Evolutionary conservation across 352 stramenopile species (phyloP), one percentile per base, ranked within the genome.

Genomic region (Pythium phragmitis): DNA sequence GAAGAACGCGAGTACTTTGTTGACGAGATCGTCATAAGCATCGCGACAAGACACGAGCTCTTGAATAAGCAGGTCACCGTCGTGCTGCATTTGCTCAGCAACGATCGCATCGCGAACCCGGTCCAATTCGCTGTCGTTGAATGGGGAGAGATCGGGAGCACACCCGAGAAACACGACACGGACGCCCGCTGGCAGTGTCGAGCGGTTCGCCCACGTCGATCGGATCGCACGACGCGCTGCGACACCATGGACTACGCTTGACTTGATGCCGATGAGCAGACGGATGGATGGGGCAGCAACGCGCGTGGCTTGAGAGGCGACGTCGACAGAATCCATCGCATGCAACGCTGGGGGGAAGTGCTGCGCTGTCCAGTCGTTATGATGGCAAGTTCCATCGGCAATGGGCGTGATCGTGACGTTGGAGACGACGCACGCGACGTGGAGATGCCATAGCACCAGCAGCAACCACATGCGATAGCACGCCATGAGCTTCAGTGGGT

Each of bases 1-100:
- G 17, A 70, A 70, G 55, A 92, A 92, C 33, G 73, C 67, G 21
- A 79, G 80, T 13, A 84, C 76, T 43, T 92, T 90, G 37, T 82
- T 63, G 0, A 82, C 63, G 51, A 90, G 51, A 4, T 72, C 50
- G 12, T 64, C 50, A 59, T 90, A 92, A 6, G 70, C 75, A 57
- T 90, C 79, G 3, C 62, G 69, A 50, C 80, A 87, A 16, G 37
- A 57, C 23, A 72, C 65, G 11, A 90, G 65, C 26, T 88, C 72
- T 30, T 77, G 48, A 0, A 76, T 80, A 2, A 92, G 66, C 1
- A 92, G 50, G 34, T 91, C 82, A 23, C 52, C 28, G 33, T 45
- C 42, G 19, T 36, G 78, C 3, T 61, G 46, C 9, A 37, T 49
- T 56, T 73, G 75, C 53, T 91, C 78, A 2, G 13, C 4, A 2